Evolutionary conservation across 106 monocot genomes (phyloP).

Genomic region (Acorus gramineus): DNA sequence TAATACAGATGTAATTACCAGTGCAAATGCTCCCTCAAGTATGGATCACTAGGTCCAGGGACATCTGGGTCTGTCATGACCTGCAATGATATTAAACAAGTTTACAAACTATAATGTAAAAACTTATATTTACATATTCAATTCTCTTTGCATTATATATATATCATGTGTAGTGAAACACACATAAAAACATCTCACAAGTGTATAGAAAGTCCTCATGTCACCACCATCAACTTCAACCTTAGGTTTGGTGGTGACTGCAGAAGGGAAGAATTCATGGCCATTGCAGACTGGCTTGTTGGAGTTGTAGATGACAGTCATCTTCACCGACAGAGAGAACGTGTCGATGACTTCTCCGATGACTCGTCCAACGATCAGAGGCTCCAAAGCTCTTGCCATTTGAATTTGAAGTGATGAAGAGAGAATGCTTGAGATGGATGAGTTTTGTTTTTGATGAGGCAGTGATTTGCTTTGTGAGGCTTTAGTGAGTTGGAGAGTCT

Average conservation of each 20-base stretch:
- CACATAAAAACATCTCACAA: conserved; percentile 4
- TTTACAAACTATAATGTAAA: neutral
- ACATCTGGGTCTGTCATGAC: conserved; percentile 51
- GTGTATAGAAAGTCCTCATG: conserved; percentile 35
- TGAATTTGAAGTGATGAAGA: too few relatives aligned
- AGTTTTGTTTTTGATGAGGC: too few relatives aligned
- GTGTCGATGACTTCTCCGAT: conserved; percentile 37
- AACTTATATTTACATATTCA: neutral
- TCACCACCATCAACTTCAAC: conserved; percentile 32
- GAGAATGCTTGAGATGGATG: too few relatives aligned
- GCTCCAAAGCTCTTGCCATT: conserved; percentile 28
- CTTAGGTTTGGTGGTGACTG: conserved; percentile 15
- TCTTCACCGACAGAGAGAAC: conserved; percentile 28
- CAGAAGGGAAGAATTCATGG: conserved; percentile 40
- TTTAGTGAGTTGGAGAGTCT: neutral
- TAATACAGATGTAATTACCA: conserved; percentile 14
- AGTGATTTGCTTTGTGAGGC: neutral
- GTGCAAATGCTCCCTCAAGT: conserved; percentile 44
- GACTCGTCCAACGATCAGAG: conserved; percentile 35
- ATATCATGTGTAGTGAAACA: neutral
- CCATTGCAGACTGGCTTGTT: conserved; percentile 36
- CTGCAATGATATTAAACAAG: conserved; percentile 5
- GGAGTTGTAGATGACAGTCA: conserved; percentile 38
- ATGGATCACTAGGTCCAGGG: conserved; percentile 44
- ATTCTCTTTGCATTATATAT: neutral